Percentiles rank a stretch among this genome's conserved stretches.
phyloP scores from a whole-genome alignment of 1,284 basidiomycete genomes.

The Ustilago trichophora region DNA sequence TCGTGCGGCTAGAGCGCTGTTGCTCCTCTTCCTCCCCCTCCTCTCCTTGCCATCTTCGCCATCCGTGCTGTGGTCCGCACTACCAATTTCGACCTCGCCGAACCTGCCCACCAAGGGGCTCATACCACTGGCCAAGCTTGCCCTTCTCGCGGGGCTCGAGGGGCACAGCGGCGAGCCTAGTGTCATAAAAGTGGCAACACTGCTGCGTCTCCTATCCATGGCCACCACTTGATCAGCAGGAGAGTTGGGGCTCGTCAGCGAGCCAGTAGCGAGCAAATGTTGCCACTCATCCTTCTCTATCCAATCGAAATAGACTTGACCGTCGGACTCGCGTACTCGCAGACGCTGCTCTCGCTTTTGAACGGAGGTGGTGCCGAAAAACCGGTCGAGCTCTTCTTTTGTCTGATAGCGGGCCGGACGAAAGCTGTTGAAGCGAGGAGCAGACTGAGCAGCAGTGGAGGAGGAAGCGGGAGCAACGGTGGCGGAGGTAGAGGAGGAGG shows the following conservation, averaged over 20 bases:
- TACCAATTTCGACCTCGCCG: not conserved
- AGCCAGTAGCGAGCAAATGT: conserved; percentile 14
- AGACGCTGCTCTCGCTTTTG: conserved; percentile 41
- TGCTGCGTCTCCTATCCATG: conserved; percentile 9
- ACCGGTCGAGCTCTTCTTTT: conserved; percentile 44
- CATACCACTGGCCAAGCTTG: not conserved
- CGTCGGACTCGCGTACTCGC: conserved; percentile 40
- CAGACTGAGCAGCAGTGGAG: not conserved
- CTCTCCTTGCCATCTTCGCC: conserved; percentile 1
- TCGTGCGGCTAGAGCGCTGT: conserved; percentile 1
- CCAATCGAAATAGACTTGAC: conserved; percentile 38
- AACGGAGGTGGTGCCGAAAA: conserved; percentile 42
- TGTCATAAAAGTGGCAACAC: conserved; percentile 13
- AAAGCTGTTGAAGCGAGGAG: conserved; percentile 27
- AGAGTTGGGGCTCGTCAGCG: conserved; percentile 2
- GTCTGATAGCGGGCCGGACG: conserved; percentile 46
- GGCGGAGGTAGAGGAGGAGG: not conserved
- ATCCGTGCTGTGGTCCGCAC: not conserved
- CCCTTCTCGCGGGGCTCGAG: conserved; percentile 7
- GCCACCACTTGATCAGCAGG: not conserved
- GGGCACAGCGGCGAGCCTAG: conserved; percentile 11
- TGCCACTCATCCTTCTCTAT: conserved; percentile 42
- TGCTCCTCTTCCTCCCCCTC: conserved; percentile 21
- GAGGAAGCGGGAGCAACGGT: not conserved
- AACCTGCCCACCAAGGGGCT: conserved; percentile 6